A percentile compares a stretch with the other conserved stretches of the same genome.
Evolutionary conservation across 257 asterid species (phyloP).

Genomic region (Solanum pennellii): DNA sequence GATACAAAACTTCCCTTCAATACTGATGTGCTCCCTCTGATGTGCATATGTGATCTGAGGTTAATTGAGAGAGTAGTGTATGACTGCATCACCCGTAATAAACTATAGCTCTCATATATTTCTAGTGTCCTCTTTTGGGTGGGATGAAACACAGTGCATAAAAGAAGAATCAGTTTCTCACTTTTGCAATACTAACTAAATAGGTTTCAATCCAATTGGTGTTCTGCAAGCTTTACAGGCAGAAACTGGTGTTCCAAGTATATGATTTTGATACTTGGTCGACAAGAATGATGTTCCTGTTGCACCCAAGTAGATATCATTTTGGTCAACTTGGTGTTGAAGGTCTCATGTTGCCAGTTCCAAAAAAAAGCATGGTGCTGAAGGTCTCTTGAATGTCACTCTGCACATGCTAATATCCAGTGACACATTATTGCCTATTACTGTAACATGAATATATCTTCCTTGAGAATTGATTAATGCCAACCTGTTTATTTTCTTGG

Average conservation of each 20-base stretch:
- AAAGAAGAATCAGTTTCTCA: neutral
- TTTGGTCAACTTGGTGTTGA: neutral
- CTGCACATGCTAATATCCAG: neutral
- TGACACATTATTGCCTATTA: neutral
- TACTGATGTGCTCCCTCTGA: neutral
- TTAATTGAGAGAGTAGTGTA: neutral
- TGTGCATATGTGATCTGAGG: neutral
- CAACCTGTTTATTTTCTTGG: neutral
- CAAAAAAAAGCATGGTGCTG: neutral
- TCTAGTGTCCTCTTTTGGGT: neutral
- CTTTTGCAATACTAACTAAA: neutral
- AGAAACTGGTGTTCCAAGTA: neutral
- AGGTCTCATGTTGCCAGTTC: neutral
- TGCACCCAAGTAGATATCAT: neutral
- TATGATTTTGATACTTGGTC: neutral
- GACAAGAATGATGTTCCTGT: neutral
- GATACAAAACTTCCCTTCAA: neutral
- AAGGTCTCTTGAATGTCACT: neutral
- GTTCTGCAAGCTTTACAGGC: neutral
- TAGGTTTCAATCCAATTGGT: neutral
- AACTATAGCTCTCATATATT: neutral
- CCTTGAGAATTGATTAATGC: neutral
- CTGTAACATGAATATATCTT: neutral
- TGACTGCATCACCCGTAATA: neutral
- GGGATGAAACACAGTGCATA: neutral